Evolutionary conservation across 352 stramenopile species (phyloP), one percentile per base, ranked within the genome.

Genomic region (Pythium angustatum): DNA sequence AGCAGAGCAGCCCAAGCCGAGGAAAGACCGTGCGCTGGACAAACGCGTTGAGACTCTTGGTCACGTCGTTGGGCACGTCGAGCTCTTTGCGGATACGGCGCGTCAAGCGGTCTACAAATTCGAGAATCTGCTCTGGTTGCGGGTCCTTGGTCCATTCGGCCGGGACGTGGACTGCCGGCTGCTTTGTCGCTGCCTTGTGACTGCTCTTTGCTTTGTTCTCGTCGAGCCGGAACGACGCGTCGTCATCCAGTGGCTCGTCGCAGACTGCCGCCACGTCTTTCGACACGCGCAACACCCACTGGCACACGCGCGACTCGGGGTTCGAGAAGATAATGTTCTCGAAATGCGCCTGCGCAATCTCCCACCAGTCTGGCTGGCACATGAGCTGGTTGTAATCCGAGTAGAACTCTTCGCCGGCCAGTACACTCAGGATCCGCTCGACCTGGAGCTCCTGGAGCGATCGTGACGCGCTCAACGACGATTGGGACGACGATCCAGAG

Each of bases 331-430:
- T 77, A 15, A 95, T 67, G 49, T 93, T 95, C 63, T 95, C 86
- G 65, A 95, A 95, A 54, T 95, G 83, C 12, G 86, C 86, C 67
- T 93, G 86, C 0, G 85, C 84, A 49, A 93, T 82, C 34, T 88
- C 83, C 86, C 86, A 93, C 86, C 86, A 95, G 36, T 93, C 79
- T 12, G 78, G 54, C 58, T 73, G 66, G 41, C 79, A 89, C 84
- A 95, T 95, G 15, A 90, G 61, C 60, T 93, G 78, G 55, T 79
- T 90, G 34, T 87, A 93, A 53, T 92, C 86, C 3, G 83, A 88
- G 56, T 93, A 93, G 49, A 93, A 93, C 17, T 90, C 86, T 57
- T 93, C 86, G 7, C 80, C 86, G 12, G 80, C 82, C 12, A 95
- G 58, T 7, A 95, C 81, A 34, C 84, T 77, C 22, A 91, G 45